These are phyloP conservation scores for Pythium phragmitis DNA, from an alignment of 352 stramenopile species.

Conservation along the genomic window DNA sequence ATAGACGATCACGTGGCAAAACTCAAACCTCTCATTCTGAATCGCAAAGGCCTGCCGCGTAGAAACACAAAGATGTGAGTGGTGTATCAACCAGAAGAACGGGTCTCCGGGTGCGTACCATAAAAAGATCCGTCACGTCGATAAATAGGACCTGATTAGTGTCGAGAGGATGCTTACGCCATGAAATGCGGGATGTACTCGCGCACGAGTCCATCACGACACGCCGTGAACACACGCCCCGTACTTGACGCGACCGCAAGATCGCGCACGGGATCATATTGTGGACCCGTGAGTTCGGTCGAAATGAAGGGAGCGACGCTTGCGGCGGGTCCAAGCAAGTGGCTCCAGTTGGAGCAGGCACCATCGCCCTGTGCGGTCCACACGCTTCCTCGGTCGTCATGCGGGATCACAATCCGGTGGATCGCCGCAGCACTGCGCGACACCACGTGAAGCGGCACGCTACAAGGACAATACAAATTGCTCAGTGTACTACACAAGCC, in stretches of 20 bases:
- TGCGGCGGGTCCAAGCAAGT: conserved; percentile 14
- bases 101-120: neutral
- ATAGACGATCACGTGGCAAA: neutral
- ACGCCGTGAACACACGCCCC: conserved; percentile 52
- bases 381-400: conserved; percentile 21
- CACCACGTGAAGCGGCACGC: conserved; percentile 41
- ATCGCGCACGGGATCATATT: conserved; percentile 68
- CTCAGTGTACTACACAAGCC: neutral
- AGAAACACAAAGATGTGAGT: no score
- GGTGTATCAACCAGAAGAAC: no score
- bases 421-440: conserved; percentile 59
- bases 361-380: conserved; percentile 70
- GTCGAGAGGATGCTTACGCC: neutral
- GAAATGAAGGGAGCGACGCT: conserved; percentile 22
- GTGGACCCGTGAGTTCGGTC: conserved; percentile 56
- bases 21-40: neutral
- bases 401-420: conserved; percentile 33
- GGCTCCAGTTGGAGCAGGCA: conserved; percentile 50
- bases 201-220: conserved; percentile 62
- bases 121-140: neutral
- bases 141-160: conserved; percentile 7
- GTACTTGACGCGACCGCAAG: conserved; percentile 36
- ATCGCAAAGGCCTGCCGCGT: neutral
- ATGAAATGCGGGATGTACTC: conserved; percentile 58
- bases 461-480: conserved; percentile 20